These are phyloP conservation scores for Camelina neglecta DNA, from an alignment of 345 rosid genomes.

Conservation along the genomic window DNA sequence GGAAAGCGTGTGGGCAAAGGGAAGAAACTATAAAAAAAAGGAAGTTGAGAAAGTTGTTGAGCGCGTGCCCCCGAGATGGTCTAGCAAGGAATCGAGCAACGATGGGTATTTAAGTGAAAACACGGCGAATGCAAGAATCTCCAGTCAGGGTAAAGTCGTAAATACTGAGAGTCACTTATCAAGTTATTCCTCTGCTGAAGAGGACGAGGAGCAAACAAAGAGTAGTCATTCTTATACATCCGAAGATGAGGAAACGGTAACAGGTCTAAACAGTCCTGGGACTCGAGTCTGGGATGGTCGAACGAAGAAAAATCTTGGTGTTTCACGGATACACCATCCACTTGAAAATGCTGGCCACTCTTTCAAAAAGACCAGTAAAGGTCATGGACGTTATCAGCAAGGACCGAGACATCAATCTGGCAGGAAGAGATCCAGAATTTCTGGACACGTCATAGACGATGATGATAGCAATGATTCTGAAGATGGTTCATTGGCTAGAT, in stretches of 20 bases:
- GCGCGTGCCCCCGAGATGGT: slow-evolving; percentile 41
- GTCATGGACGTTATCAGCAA: slow-evolving; percentile 56
- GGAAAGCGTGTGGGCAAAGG: slow-evolving; percentile 98
- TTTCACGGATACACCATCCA: slow-evolving; percentile 89
- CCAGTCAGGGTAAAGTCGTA: slow-evolving; percentile 42
- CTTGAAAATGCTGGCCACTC: slow-evolving; percentile 75
- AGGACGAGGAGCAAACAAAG: slow-evolving; percentile 59
- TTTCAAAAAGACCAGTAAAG: slow-evolving; percentile 55
- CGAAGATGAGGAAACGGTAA: slow-evolving; percentile 81
- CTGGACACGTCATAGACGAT: slow-evolving; percentile 73
- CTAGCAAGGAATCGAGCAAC: slow-evolving; percentile 45
- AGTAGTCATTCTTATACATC: slow-evolving; percentile 72
- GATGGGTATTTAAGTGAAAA: slow-evolving; percentile 37
- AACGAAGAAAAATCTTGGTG: slow-evolving; percentile 73
- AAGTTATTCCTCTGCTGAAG: slow-evolving; percentile 54
- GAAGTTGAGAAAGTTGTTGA: slow-evolving; percentile 46
- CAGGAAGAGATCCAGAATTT: slow-evolving; percentile 73
- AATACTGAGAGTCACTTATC: slow-evolving; percentile 48
- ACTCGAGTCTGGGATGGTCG: slow-evolving; percentile 98
- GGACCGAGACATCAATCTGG: slow-evolving; percentile 55
- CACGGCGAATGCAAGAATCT: slow-evolving; percentile 36
- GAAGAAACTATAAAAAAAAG: slow-evolving; percentile 75
- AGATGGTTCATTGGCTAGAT: slow-evolving; percentile 60
- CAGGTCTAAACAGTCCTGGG: slow-evolving; percentile 89
- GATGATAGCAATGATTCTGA: slow-evolving; percentile 79